A percentile compares a stretch with the other conserved stretches of the same genome.
Evolutionary conservation across 2,329 filamentous ascomycete species (phyloP).

Genomic region (Microdochium paspali): DNA sequence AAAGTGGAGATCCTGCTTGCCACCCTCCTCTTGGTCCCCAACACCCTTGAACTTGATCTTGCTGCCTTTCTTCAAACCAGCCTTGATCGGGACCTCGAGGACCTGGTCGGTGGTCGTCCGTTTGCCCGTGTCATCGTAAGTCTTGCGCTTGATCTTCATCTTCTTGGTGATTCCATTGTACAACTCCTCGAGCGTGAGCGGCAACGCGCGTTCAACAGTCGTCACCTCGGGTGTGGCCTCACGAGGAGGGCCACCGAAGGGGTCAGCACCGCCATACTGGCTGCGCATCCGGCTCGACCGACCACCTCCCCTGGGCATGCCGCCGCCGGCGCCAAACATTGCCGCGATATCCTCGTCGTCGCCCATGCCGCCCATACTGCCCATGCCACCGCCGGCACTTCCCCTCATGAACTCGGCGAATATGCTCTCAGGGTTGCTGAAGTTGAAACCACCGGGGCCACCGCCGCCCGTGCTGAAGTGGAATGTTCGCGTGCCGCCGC

Average conservation of each 20-base stretch:
- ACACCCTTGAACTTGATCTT: constrained; percentile 98
- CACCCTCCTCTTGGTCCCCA: constrained; percentile 95
- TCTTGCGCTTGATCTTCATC: constrained; percentile 97
- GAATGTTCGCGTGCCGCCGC: constrained; percentile 45
- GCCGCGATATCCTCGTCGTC: constrained; percentile 38
- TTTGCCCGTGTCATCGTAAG: constrained; percentile 79
- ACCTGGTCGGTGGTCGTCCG: constrained; percentile 81
- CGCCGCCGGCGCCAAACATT: constrained; percentile 39
- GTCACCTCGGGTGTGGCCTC: constrained; percentile 74
- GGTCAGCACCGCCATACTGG: constrained; percentile 24
- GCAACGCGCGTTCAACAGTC: constrained; percentile 77
- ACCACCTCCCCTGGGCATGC: constrained; percentile 26
- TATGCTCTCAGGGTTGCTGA: constrained; percentile 74
- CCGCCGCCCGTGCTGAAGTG: constrained; percentile 51
- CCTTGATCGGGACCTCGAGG: constrained; percentile 90
- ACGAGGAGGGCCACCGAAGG: constrained; percentile 18
- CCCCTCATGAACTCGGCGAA: constrained; percentile 75
- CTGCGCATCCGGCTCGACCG: constrained; percentile 27
- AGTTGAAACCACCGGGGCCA: constrained; percentile 62
- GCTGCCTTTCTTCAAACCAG: constrained; percentile 88
- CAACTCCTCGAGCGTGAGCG: constrained; percentile 78
- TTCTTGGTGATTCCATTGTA: constrained; percentile 87
- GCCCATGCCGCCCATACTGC: constrained; percentile 27
- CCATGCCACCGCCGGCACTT: constrained; percentile 22
- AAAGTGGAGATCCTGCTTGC: constrained; percentile 91